Conservation (phyloP, 2,329 filamentous ascomycete species). For the Epichloe sp. region DNA sequence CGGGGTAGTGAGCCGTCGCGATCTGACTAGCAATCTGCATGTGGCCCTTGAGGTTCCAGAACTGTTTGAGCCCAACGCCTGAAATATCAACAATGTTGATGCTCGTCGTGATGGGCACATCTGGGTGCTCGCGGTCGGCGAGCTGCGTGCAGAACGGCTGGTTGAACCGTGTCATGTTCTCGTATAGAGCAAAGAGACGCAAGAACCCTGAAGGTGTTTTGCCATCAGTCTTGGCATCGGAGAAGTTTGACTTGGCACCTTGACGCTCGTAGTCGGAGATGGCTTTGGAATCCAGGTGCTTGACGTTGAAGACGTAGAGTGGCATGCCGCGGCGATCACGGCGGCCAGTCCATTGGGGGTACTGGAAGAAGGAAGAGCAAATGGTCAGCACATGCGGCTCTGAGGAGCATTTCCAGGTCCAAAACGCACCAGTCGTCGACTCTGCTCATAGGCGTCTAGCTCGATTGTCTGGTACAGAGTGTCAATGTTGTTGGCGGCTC, state of each 20-base stretch:
- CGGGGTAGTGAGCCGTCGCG: conserved; percentile 88
- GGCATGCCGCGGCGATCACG: conserved; percentile 85
- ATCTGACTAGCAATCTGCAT: conserved; percentile 87
- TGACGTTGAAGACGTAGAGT: conserved; percentile 81
- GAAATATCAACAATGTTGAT: conserved; percentile 94
- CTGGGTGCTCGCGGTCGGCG: conserved; percentile 53
- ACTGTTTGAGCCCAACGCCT: conserved; percentile 78
- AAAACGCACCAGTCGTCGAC: conserved; percentile 53
- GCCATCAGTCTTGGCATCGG: conserved; percentile 49
- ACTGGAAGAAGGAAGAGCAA: conserved; percentile 33
- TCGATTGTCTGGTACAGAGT: conserved; percentile 79
- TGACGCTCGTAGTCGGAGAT: conserved; percentile 65
- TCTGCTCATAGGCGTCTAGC: conserved; percentile 68
- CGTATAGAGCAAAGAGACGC: conserved; percentile 83
- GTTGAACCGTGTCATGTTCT: conserved; percentile 78
- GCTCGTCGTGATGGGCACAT: conserved; percentile 80
- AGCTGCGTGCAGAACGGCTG: conserved; percentile 75
- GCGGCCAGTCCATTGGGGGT: conserved; percentile 89
- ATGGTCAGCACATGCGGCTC: neutral
- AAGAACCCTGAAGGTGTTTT: conserved; percentile 64
- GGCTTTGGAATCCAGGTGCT: conserved; percentile 68
- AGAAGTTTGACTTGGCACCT: conserved; percentile 39
- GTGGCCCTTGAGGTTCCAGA: conserved; percentile 87
- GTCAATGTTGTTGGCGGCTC: conserved; percentile 64
- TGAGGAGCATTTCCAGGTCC: neutral